These are phyloP conservation scores for Fagus crenata DNA, from an alignment of 306 rosid species.

Conservation along the genomic window DNA sequence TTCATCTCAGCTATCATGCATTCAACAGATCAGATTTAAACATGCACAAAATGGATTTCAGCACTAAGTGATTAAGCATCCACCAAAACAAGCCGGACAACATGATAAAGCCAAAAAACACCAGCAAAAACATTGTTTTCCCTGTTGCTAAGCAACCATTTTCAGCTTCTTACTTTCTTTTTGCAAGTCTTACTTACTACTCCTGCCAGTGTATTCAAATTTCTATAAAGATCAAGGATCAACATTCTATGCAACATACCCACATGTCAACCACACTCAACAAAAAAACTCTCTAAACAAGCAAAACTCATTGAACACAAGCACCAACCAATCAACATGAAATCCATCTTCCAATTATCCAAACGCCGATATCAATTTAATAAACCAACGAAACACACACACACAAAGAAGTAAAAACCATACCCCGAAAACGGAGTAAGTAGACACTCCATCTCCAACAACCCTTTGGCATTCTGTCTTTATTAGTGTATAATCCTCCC, in stretches of 20 bases:
- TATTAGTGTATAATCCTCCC: constrained; percentile 81
- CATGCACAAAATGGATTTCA: background rate
- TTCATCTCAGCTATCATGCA: background rate
- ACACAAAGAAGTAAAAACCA: constrained; percentile 9
- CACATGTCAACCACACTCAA: background rate
- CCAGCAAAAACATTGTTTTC: background rate
- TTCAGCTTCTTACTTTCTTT: background rate
- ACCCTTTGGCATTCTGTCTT: constrained; percentile 89
- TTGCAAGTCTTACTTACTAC: constrained; percentile 5
- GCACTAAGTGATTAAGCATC: background rate
- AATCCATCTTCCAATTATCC: constrained; percentile 5
- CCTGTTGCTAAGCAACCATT: background rate
- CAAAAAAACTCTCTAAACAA: background rate
- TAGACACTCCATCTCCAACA: constrained; percentile 88
- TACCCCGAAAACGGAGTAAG: constrained; percentile 93
- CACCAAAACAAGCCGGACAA: no score
- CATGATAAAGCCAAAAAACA: background rate
- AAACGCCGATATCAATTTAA: background rate
- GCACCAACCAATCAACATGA: background rate
- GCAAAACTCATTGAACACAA: background rate
- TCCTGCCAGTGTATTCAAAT: constrained; percentile 6
- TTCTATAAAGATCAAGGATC: background rate
- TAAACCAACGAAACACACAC: background rate
- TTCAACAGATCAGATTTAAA: background rate
- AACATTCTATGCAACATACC: background rate